These are phyloP conservation scores for Chlamydomonas incerta DNA, from an alignment of 139 green algal species.

Conservation along the genomic window DNA sequence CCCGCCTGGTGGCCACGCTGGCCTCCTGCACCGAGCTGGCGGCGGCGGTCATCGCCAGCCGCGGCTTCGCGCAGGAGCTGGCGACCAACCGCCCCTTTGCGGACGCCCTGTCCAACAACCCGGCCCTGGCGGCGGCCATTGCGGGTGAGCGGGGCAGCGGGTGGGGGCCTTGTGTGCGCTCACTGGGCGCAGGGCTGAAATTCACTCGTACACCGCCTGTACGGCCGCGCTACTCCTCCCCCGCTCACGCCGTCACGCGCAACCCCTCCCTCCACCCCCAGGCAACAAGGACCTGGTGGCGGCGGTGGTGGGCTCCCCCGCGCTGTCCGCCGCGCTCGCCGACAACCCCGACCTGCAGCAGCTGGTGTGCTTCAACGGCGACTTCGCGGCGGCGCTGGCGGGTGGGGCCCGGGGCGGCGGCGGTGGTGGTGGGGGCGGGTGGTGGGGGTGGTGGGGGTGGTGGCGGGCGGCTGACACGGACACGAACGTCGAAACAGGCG, in stretches of 20 bases:
- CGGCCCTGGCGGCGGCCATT: not conserved
- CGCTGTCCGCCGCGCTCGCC: slow-evolving; percentile 4
- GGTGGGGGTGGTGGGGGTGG: too few relatives aligned
- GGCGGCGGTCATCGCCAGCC: not conserved
- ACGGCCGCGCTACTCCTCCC: not conserved
- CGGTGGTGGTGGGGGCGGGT: too few relatives aligned
- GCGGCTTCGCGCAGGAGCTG: slow-evolving; percentile 22
- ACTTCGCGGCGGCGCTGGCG: slow-evolving; percentile 17
- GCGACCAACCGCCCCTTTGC: slow-evolving; percentile 8
- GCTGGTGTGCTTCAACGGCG: not conserved
- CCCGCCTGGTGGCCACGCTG: slow-evolving; percentile 9
- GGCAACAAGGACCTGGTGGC: slow-evolving; percentile 16
- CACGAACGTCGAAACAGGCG: too few relatives aligned
- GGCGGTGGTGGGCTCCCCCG: not conserved
- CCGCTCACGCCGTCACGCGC: not conserved
- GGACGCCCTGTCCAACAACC: slow-evolving; percentile 7
- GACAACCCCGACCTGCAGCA: slow-evolving; percentile 13
- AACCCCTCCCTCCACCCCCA: not conserved
- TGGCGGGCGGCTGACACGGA: too few relatives aligned
- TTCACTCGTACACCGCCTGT: too few relatives aligned
- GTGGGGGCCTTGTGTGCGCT: too few relatives aligned
- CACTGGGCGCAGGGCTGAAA: too few relatives aligned
- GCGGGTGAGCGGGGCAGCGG: not conserved
- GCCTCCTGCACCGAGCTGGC: not conserved
- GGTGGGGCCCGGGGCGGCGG: not conserved